Evolutionary conservation across 257 asterid species (phyloP).

Genomic region (Prunella vulgaris): DNA sequence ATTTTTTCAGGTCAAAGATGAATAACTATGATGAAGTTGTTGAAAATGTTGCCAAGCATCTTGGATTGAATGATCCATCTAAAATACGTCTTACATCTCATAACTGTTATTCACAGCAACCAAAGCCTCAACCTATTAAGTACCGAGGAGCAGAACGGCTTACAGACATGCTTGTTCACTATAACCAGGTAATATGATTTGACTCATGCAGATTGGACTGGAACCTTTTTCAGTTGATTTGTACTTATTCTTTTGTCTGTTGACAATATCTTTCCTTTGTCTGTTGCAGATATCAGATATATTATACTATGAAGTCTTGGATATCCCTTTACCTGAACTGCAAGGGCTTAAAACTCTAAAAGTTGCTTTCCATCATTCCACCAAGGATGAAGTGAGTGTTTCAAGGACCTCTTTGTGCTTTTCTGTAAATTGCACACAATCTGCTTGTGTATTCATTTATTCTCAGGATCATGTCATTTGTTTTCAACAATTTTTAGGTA

Average conservation of each 20-base stretch:
- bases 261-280: conserved; percentile 14
- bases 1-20: conserved; percentile 59
- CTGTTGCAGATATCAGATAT: conserved; percentile 66
- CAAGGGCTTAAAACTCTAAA: conserved; percentile 86
- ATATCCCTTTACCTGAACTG: conserved; percentile 89
- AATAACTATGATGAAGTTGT: conserved; percentile 82
- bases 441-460: conserved; percentile 6
- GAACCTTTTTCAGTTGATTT: neutral
- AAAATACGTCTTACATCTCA: conserved; percentile 85
- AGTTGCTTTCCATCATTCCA: conserved; percentile 83
- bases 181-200: conserved; percentile 60
- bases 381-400: conserved; percentile 76
- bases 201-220: neutral
- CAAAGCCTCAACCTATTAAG: conserved; percentile 77
- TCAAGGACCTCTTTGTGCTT: neutral
- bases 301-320: conserved; percentile 87
- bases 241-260: neutral
- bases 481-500: conserved; percentile 45
- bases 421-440: neutral
- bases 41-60: conserved; percentile 65
- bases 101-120: conserved; percentile 89
- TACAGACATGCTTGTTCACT: conserved; percentile 84
- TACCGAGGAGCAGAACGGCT: conserved; percentile 68
- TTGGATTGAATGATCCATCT: conserved; percentile 73
- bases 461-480: conserved; percentile 8